Conservation (phyloP, 2,329 filamentous ascomycete genomes). For the Fonsecaea nubica region DNA sequence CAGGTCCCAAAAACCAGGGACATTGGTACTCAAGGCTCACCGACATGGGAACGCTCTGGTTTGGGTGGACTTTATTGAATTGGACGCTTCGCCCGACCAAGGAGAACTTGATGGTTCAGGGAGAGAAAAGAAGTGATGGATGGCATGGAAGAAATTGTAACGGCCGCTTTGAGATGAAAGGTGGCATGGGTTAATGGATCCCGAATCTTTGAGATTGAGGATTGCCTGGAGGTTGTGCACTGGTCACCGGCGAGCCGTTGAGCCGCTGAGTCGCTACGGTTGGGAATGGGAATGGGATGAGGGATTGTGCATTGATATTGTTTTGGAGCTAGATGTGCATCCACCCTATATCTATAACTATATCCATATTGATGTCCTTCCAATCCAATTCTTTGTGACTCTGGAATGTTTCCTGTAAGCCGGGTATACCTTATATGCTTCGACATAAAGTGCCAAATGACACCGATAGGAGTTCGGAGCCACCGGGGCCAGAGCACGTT, state of each 20-base stretch:
- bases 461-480: too few relatives aligned
- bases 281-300: not conserved
- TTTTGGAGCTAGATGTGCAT: not conserved
- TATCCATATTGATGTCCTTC: not conserved
- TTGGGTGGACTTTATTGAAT: not conserved
- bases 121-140: not conserved
- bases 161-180: constrained; percentile 5
- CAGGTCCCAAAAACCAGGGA: not conserved
- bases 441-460: too few relatives aligned
- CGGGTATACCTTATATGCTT: not conserved
- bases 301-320: not conserved
- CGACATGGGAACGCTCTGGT: not conserved
- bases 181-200: constrained; percentile 5
- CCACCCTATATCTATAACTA: not conserved
- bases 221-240: not conserved
- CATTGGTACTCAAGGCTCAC: not conserved
- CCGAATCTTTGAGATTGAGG: not conserved
- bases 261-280: not conserved
- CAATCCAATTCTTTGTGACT: not conserved
- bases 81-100: not conserved
- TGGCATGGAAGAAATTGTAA: constrained; percentile 8
- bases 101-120: not conserved
- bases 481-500: too few relatives aligned
- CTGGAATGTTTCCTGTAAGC: not conserved
- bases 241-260: not conserved